Percentiles rank a stretch among this genome's conserved stretches.
These are phyloP conservation scores for Phytophthora crassamura DNA, from an alignment of 352 stramenopile species.

Conservation along the genomic window DNA sequence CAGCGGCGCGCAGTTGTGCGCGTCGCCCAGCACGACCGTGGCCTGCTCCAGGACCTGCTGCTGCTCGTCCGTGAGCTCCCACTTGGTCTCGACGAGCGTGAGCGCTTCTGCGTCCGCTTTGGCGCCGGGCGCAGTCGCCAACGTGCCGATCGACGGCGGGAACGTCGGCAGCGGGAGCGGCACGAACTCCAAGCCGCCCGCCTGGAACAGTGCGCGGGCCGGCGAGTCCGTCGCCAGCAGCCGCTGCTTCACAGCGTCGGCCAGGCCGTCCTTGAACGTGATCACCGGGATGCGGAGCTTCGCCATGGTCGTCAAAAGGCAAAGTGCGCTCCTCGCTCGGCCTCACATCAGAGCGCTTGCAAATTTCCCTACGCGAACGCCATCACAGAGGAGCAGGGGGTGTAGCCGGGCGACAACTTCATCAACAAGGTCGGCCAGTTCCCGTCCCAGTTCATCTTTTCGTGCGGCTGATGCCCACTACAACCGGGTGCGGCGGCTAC, in stretches of 20 bases:
- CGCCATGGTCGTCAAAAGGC: constrained; percentile 22
- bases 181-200: constrained; percentile 51
- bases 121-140: constrained; percentile 22
- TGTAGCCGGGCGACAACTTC: too few species aligned
- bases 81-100: constrained; percentile 23
- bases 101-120: constrained; percentile 2
- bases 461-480: too few species aligned
- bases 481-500: too few species aligned
- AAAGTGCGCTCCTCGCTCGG: constrained; percentile 12
- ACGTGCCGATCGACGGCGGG: constrained; percentile 31
- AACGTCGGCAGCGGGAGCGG: constrained; percentile 32
- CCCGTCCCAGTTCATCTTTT: too few species aligned
- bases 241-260: constrained; percentile 42
- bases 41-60: constrained; percentile 47
- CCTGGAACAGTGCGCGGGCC: constrained; percentile 52
- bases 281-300: constrained; percentile 60
- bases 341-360: too few species aligned
- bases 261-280: constrained; percentile 57
- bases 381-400: too few species aligned
- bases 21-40: constrained; percentile 57
- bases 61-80: constrained; percentile 46
- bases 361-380: too few species aligned
- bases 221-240: constrained; percentile 37
- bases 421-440: too few species aligned
- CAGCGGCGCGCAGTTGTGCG: constrained; percentile 48